phyloP scores from a whole-genome alignment of 2,329 filamentous ascomycete species.

The Botrytis porri region DNA sequence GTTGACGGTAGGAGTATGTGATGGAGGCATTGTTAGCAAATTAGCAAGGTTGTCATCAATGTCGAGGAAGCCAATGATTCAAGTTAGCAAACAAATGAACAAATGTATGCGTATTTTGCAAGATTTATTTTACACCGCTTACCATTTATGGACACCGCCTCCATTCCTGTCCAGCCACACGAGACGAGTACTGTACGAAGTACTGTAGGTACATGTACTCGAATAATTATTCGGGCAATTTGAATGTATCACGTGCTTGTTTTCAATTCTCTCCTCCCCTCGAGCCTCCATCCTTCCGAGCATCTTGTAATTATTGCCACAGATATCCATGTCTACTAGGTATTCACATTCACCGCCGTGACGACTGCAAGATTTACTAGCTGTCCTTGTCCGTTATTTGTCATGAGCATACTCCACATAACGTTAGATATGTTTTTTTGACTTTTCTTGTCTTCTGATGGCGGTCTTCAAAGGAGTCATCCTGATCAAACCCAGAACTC shows the following conservation, averaged over 20 bases:
- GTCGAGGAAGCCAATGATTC: neutral
- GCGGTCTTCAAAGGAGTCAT: too few relatives aligned
- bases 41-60: neutral
- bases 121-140: slow-evolving; percentile 3
- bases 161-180: neutral
- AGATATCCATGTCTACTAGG: too few relatives aligned
- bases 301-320: neutral
- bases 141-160: slow-evolving; percentile 5
- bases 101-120: neutral
- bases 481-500: too few relatives aligned
- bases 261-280: neutral
- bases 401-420: too few relatives aligned
- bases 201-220: too few relatives aligned
- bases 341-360: too few relatives aligned
- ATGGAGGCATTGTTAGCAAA: neutral
- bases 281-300: neutral
- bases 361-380: too few relatives aligned
- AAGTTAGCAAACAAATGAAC: neutral
- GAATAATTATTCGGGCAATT: neutral
- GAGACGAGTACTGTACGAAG: too few relatives aligned
- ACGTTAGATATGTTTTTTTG: too few relatives aligned
- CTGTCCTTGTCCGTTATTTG: too few relatives aligned
- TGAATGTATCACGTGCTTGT: neutral
- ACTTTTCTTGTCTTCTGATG: too few relatives aligned
- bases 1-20: slow-evolving; percentile 4